Base-by-base conservation (phyloP, 768 basidiomycete species). In the Boletellus ananas region DNA sequence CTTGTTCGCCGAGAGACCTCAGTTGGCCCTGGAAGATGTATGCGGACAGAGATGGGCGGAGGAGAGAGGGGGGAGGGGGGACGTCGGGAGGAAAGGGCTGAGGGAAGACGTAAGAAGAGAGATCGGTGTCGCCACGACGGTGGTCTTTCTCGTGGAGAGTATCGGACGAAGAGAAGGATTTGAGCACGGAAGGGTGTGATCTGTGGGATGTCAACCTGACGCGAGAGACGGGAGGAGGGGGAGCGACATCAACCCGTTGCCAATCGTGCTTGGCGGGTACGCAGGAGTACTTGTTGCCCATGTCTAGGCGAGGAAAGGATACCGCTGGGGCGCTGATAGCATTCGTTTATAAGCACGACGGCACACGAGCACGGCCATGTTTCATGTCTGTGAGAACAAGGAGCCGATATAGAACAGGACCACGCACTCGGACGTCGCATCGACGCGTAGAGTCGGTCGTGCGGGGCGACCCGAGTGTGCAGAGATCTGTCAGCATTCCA, bases 201-300 rank as follows among this genome's bases (percentile, higher is more conserved):
- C 71, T 72, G 21, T 67, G 60, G 40, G 72, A 76, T 43, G 71
- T 71, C 11, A 79, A 50, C 54, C 62, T 71, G 50, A 77, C 46
- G 13, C 68, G 73, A 45, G 77, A 51, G 49, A 52, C 42, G 17
- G 61, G 58, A 20, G 55, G 40, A 4, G 62, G 49, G 7, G 47
- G 6, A 16, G 23, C 12, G 38, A 45, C 11, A 43, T 52, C 39
- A 9, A 53, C 52, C 3, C 49, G 52, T 2, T 1, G 36, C 16
- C 29, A 54, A 43, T 50, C 46, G 18, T 55, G 47, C 13, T 47
- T 51, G 13, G 47, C 29, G 18, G 56, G 43, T 25, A 52, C 27
- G 50, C 58, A 56, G 25, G 70, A 68, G 34, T 58, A 52, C 35
- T 58, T 61, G 57, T 61, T 64, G 18, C 71, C 70, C 68, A 71